Base-by-base conservation (phyloP, 2,329 filamentous ascomycete species). In the Tolypocladium endophyticum region DNA sequence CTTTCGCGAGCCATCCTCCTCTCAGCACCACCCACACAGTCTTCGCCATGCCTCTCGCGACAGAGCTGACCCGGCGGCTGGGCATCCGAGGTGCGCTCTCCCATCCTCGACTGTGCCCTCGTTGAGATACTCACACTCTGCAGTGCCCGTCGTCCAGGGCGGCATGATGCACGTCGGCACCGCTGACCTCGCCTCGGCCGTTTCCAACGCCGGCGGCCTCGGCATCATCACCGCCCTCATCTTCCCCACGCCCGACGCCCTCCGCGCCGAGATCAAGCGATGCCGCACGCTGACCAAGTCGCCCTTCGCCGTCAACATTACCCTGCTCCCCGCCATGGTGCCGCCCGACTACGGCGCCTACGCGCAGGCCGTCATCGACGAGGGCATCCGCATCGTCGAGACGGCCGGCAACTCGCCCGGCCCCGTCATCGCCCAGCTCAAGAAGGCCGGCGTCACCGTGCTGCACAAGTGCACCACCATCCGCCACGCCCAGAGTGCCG, bases 391-490 rank as follows among this genome's bases (percentile, higher is more conserved):
- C 64, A 87, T 97, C 62, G 93, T 97, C 66, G 94, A 97, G 78
- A 96, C 92, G 3, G 92, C 92, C 1, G 92, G 92, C 58, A 96
- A 96, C 79, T 80, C 77, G 57, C 94, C 94, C 0, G 94, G 92
- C 1, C 92, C 92, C 4, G 87, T 99, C 64, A 97, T 99, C 73
- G 81, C 84, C 71, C 85, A 91, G 79, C 82, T 99, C 59, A 99
- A 97, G 78, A 83, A 83, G 62, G 89, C 87, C 7, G 86, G 85
- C 60, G 83, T 84, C 68, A 93, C 83, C 59, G 86, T 99, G 67
- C 79, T 99, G 60, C 94, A 99, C 83, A 99, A 99, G 79, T 97
- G 94, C 80, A 99, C 94, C 11, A 95, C 91, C 6, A 96, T 99
- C 76, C 81, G 92, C 59, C 94, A 99, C 72, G 94, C 94, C 25